These are phyloP conservation scores for Akanthomyces dipterigenus DNA, from an alignment of 2,329 filamentous ascomycete genomes.

Conservation along the genomic window DNA sequence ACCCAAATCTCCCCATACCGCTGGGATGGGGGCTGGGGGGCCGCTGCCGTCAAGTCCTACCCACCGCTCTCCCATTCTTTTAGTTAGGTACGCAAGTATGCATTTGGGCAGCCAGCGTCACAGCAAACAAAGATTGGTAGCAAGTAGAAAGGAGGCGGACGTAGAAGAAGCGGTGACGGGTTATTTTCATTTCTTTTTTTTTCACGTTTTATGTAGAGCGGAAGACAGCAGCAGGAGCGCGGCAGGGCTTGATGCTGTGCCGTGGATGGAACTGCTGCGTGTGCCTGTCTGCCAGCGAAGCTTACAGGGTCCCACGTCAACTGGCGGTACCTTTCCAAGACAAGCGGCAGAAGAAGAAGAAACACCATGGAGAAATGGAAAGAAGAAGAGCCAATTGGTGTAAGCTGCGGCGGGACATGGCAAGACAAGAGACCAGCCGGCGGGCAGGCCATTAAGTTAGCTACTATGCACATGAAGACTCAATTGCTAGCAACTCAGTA, in stretches of 20 bases:
- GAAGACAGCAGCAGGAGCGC: not conserved
- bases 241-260: not conserved
- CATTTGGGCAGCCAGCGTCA: not conserved
- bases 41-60: not conserved
- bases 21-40: not conserved
- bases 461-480: not conserved
- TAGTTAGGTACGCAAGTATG: no score
- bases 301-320: not conserved
- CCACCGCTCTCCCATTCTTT: not conserved
- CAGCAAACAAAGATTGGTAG: not conserved
- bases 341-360: not conserved
- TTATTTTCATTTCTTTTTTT: not conserved
- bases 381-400: not conserved
- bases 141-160: not conserved
- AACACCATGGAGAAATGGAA: not conserved
- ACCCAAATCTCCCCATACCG: not conserved
- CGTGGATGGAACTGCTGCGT: not conserved
- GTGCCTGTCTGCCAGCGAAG: not conserved
- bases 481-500: not conserved
- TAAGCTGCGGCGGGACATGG: no score
- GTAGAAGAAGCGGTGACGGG: not conserved
- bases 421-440: no score
- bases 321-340: not conserved
- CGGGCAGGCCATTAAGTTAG: not conserved
- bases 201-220: not conserved